Evolutionary conservation across 108 stramenopile genomes (phyloP).

Genomic region (Skeletonema costatum): DNA sequence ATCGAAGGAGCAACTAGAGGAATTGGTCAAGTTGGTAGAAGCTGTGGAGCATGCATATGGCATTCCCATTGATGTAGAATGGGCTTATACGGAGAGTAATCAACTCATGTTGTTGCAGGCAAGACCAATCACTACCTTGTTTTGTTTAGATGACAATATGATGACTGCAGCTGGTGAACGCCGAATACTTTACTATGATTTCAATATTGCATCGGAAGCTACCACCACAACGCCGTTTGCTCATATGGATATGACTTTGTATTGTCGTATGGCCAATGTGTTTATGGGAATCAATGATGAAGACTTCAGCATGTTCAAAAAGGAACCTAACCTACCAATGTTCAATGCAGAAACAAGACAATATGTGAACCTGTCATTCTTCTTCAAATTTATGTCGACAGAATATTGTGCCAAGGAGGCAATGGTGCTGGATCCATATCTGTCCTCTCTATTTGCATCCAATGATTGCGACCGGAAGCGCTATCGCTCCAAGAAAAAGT

Average conservation of each 20-base stretch:
- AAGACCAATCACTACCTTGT: conserved; percentile 32
- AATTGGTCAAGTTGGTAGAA: conserved; percentile 8
- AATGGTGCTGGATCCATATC: conserved; percentile 21
- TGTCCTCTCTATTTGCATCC: conserved; percentile 10
- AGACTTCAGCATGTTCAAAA: background rate
- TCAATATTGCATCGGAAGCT: conserved; percentile 32
- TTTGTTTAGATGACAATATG: conserved; percentile 27
- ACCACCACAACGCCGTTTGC: conserved; percentile 30
- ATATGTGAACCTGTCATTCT: conserved; percentile 18
- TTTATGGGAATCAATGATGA: background rate
- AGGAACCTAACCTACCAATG: conserved; percentile 19
- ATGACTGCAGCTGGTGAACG: conserved; percentile 27
- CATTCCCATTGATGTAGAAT: conserved; percentile 31
- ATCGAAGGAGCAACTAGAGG: conserved; percentile 4
- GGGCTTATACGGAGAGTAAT: background rate
- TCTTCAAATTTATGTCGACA: conserved; percentile 21
- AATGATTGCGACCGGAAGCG: conserved; percentile 24
- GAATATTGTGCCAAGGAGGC: conserved; percentile 14
- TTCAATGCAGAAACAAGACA: conserved; percentile 26
- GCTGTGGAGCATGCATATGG: conserved; percentile 18
- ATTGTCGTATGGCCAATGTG: background rate
- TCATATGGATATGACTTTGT: conserved; percentile 24
- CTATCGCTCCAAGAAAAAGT: conserved; percentile 12
- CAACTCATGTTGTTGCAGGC: conserved; percentile 24
- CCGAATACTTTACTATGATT: conserved; percentile 28